A percentile compares a stretch with the other conserved stretches of the same genome.
phyloP scores from a whole-genome alignment of 352 stramenopile genomes.

The Pythium vanterpoolii region DNA sequence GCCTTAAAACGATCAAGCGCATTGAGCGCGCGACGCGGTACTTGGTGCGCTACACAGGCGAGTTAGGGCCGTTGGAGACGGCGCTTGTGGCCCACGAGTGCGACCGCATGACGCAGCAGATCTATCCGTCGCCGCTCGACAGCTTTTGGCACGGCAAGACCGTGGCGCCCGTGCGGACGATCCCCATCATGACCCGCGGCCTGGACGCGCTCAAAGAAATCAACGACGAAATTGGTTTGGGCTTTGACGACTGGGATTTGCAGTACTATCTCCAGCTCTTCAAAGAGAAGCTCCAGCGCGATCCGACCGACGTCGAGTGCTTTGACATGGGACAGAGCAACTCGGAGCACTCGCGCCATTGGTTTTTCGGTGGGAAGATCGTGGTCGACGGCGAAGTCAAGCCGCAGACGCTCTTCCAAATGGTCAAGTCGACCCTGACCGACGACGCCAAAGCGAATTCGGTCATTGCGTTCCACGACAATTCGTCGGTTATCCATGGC shows the following conservation, averaged over 20 bases:
- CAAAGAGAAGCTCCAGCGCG: constrained; percentile 94
- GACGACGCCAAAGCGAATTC: constrained; percentile 90
- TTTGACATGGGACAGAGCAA: constrained; percentile 99
- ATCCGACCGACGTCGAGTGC: constrained; percentile 99
- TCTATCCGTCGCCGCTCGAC: constrained; percentile 89
- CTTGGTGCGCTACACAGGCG: constrained; percentile 59
- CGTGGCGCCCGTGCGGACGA: constrained; percentile 82
- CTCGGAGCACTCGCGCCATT: constrained; percentile 99
- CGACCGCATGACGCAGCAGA: constrained; percentile 98
- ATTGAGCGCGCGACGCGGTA: constrained; percentile 95
- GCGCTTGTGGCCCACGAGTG: constrained; percentile 76
- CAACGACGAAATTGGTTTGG: constrained; percentile 93
- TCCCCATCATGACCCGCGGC: constrained; percentile 95
- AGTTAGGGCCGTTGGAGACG: constrained; percentile 46
- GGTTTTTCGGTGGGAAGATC: constrained; percentile 99
- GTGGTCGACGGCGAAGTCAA: constrained; percentile 97
- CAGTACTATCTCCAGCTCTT: constrained; percentile 98
- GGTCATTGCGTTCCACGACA: constrained; percentile 99
- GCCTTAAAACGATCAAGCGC: constrained; percentile 85
- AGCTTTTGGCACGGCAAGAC: constrained; percentile 89
- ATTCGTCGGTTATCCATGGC: constrained; percentile 96
- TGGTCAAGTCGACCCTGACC: constrained; percentile 98
- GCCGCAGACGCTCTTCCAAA: constrained; percentile 96
- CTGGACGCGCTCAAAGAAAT: constrained; percentile 94
- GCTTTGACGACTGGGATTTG: constrained; percentile 99